Conservation (phyloP, 352 stramenopile species). For the Ophiocytium majus region DNA sequence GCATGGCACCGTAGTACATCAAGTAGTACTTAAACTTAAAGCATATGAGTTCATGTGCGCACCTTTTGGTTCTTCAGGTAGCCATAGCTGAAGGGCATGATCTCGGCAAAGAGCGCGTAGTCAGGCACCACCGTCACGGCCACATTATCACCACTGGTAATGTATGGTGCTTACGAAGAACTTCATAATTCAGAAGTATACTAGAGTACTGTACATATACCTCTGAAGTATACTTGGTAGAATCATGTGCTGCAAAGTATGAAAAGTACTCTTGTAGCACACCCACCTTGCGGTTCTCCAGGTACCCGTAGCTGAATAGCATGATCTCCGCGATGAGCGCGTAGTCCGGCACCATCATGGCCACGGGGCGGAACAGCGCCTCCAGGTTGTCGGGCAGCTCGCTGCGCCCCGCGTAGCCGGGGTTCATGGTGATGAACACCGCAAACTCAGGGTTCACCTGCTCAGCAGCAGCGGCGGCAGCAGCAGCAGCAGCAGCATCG, state of each 20-base stretch:
- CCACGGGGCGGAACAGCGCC: slow-evolving; percentile 86
- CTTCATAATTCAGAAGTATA: too few species aligned
- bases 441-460: slow-evolving; percentile 82
- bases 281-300: slow-evolving; percentile 74
- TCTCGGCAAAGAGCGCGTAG: slow-evolving; percentile 90
- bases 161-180: too few species aligned
- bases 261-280: too few species aligned
- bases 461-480: too few species aligned
- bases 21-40: too few species aligned
- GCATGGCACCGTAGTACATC: too few species aligned
- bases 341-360: slow-evolving; percentile 95
- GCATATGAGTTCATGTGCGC: too few species aligned
- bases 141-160: too few species aligned
- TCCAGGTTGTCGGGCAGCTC: slow-evolving; percentile 90
- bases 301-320: slow-evolving; percentile 89
- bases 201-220: too few species aligned
- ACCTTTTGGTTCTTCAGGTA: slow-evolving; percentile 82
- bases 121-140: slow-evolving; percentile 93
- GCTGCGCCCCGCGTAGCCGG: slow-evolving; percentile 84
- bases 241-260: too few species aligned
- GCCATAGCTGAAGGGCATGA: slow-evolving; percentile 92
- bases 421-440: slow-evolving; percentile 94
- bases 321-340: slow-evolving; percentile 92
- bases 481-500: too few species aligned
- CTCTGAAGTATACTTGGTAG: too few species aligned